phyloP scores from a whole-genome alignment of 1,284 basidiomycete species.

The Ustilago cynodontis region DNA sequence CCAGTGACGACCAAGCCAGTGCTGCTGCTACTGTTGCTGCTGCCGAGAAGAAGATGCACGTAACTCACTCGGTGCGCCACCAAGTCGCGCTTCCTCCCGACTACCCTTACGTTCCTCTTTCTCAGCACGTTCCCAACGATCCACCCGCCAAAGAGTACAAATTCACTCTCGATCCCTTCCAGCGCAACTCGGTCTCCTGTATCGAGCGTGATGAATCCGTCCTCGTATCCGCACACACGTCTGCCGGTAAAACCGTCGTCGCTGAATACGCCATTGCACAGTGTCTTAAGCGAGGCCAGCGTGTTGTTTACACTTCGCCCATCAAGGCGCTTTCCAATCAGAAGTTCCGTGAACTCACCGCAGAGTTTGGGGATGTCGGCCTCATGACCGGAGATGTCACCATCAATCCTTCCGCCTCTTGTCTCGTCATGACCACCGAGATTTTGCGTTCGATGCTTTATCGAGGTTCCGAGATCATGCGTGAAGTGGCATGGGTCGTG shows the following conservation, averaged over 20 bases:
- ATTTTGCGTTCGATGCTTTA: constrained; percentile 99
- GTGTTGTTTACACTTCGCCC: constrained; percentile 98
- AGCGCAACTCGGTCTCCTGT: constrained; percentile 90
- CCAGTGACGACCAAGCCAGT: constrained; percentile 7
- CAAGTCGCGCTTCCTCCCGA: constrained; percentile 95
- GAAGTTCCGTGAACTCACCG: constrained; percentile 97
- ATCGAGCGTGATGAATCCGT: constrained; percentile 98
- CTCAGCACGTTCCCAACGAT: constrained; percentile 88
- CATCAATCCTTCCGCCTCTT: constrained; percentile 95
- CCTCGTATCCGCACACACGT: constrained; percentile 97
- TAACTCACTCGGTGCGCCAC: constrained; percentile 77
- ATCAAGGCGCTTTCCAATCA: constrained; percentile 99
- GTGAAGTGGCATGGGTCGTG: constrained; percentile 99
- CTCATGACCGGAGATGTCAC: constrained; percentile 99
- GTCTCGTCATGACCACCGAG: constrained; percentile 99
- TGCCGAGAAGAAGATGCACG: constrained; percentile 54
- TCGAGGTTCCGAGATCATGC: constrained; percentile 98
- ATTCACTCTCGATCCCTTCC: constrained; percentile 97
- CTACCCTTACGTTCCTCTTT: constrained; percentile 91
- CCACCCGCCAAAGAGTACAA: constrained; percentile 94
- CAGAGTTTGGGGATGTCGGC: constrained; percentile 96
- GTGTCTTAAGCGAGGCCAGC: constrained; percentile 88
- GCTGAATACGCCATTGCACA: constrained; percentile 99
- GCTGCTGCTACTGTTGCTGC: constrained; percentile 25
- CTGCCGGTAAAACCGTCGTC: constrained; percentile 97